phyloP scores from a whole-genome alignment of 495 filamentous ascomycete genomes.

The Xylaria curta region DNA sequence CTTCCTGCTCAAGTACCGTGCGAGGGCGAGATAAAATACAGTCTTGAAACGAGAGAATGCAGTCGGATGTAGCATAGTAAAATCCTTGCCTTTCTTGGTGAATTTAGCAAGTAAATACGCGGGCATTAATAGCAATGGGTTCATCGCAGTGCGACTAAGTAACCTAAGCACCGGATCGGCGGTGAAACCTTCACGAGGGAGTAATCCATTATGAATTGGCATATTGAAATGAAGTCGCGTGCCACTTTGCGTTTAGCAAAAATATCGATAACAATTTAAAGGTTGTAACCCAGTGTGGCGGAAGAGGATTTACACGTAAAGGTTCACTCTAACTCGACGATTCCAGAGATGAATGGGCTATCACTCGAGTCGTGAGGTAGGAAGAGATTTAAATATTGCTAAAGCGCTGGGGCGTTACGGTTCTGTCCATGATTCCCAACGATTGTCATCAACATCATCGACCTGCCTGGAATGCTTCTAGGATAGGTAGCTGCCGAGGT shows the following conservation, averaged over 20 bases:
- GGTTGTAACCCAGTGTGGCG: neutral
- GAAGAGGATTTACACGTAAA: neutral
- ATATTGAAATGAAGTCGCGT: conserved; percentile 33
- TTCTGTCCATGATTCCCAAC: neutral
- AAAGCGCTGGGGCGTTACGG: neutral
- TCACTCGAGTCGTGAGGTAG: neutral
- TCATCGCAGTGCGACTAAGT: conserved; percentile 62
- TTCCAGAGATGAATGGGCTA: neutral
- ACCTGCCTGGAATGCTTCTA: neutral
- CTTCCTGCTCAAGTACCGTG: conserved; percentile 54
- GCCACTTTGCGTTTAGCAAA: neutral
- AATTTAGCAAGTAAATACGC: conserved; percentile 64
- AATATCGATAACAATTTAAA: neutral
- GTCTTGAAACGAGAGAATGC: conserved; percentile 54
- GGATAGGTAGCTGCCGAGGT: conserved; percentile 19
- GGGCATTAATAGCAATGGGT: conserved; percentile 65
- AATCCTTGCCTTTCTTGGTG: conserved; percentile 61
- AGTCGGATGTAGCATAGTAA: conserved; percentile 56
- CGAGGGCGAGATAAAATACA: conserved; percentile 56
- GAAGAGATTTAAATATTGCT: neutral
- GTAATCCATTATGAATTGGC: conserved; percentile 56
- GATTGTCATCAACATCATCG: neutral
- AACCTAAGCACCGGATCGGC: conserved; percentile 62
- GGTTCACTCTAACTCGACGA: neutral
- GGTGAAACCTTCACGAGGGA: conserved; percentile 65